A percentile compares a stretch with the other conserved stretches of the same genome.
Conservation (phyloP, 495 filamentous ascomycete genomes). For the Xylaria palmicola region DNA sequence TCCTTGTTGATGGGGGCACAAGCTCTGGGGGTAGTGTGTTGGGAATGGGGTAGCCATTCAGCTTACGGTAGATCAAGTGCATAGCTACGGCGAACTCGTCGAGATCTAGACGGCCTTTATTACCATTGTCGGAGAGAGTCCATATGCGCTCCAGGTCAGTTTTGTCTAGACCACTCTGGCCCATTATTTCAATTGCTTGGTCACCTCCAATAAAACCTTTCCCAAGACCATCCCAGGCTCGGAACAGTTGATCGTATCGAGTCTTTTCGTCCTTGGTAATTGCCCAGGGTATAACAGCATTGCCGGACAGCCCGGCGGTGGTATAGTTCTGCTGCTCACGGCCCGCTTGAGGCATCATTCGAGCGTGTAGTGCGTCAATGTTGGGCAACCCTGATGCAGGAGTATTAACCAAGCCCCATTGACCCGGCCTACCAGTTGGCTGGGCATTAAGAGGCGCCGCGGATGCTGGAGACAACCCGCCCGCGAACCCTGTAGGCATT, state of each 20-base stretch:
- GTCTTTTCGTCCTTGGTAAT: slow-evolving; percentile 99
- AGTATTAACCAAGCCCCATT: slow-evolving; percentile 97
- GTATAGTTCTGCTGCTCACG: slow-evolving; percentile 83
- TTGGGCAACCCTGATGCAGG: slow-evolving; percentile 88
- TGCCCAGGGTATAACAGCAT: slow-evolving; percentile 95
- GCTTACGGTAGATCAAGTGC: slow-evolving; percentile 96
- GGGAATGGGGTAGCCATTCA: slow-evolving; percentile 95
- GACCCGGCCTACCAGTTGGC: slow-evolving; percentile 93
- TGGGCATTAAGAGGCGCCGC: slow-evolving; percentile 76
- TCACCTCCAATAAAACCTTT: slow-evolving; percentile 93
- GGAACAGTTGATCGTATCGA: slow-evolving; percentile 92
- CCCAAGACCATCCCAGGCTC: slow-evolving; percentile 92
- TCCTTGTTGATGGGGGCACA: slow-evolving; percentile 92
- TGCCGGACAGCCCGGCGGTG: slow-evolving; percentile 84
- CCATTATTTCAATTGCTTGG: slow-evolving; percentile 94
- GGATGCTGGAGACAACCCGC: slow-evolving; percentile 62
- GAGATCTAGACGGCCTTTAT: slow-evolving; percentile 90
- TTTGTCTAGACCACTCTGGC: slow-evolving; percentile 90
- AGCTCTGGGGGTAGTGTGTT: slow-evolving; percentile 88
- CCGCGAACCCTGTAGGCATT: slow-evolving; percentile 83
- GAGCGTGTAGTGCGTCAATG: slow-evolving; percentile 87
- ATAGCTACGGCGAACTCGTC: slow-evolving; percentile 99
- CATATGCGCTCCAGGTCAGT: slow-evolving; percentile 88
- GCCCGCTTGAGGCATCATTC: slow-evolving; percentile 97
- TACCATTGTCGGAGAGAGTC: slow-evolving; percentile 91